A percentile compares a stretch with the other conserved stretches of the same genome.
phyloP scores from a whole-genome alignment of 495 filamentous ascomycete species.

The Aspergillus nanangensis region DNA sequence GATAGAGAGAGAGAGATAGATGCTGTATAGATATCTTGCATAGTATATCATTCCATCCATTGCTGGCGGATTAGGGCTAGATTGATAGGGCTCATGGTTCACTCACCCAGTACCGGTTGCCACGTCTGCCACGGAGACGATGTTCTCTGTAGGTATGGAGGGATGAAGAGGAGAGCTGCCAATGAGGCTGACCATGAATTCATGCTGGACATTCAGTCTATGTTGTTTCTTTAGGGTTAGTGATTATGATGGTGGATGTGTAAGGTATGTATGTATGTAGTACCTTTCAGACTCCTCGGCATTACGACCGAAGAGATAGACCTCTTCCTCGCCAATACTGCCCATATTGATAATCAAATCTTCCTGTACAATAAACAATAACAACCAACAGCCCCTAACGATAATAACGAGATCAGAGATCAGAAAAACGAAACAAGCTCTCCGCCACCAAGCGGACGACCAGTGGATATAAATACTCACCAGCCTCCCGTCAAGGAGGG shows the following conservation, averaged over 20 bases:
- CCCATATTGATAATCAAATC: background rate
- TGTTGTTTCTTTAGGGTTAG: background rate
- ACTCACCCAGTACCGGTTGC: constrained; percentile 40
- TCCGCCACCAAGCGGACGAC: background rate
- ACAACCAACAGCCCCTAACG: too few relatives aligned
- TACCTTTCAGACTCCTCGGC: constrained; percentile 2
- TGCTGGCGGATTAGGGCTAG: too few relatives aligned
- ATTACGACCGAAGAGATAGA: constrained; percentile 4
- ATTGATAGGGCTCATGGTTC: too few relatives aligned
- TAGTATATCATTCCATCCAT: too few relatives aligned
- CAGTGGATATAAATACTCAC: too few relatives aligned
- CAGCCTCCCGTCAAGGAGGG: too few relatives aligned
- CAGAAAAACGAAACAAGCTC: background rate
- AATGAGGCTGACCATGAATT: constrained; percentile 7
- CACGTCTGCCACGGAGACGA: constrained; percentile 28
- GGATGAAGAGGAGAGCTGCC: constrained; percentile 21
- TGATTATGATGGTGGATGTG: background rate
- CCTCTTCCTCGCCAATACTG: background rate
- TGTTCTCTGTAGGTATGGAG: constrained; percentile 17
- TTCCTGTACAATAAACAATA: background rate
- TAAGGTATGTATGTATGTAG: background rate
- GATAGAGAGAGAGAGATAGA: constrained; percentile 4
- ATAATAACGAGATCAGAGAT: too few relatives aligned
- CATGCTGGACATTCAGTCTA: constrained; percentile 12
- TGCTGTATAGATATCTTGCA: too few relatives aligned